A percentile compares a stretch with the other conserved stretches of the same genome.
Conservation (phyloP, 2,329 filamentous ascomycete species). For the Nothomitra cinnamomea region DNA sequence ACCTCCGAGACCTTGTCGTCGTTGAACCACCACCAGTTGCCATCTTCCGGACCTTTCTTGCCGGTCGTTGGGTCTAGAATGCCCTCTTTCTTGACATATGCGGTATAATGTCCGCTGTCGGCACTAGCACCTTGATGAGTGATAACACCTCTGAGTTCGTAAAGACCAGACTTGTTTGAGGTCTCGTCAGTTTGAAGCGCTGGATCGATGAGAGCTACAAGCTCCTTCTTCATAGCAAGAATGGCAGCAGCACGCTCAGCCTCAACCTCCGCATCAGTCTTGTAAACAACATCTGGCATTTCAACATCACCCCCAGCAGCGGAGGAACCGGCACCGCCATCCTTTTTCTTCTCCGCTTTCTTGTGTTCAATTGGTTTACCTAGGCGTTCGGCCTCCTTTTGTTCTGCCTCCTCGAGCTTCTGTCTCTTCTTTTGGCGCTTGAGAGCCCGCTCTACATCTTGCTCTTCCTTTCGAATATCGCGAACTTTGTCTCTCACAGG, state of each 20-base stretch:
- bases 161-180: slow-evolving; percentile 84
- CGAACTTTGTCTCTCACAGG: slow-evolving; percentile 94
- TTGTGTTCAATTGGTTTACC: slow-evolving; percentile 6
- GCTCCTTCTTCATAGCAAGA: slow-evolving; percentile 69
- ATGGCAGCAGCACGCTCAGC: slow-evolving; percentile 65
- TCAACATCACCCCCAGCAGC: slow-evolving; percentile 48
- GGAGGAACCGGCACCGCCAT: slow-evolving; percentile 14
- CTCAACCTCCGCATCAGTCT: slow-evolving; percentile 87
- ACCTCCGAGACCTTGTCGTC: slow-evolving; percentile 95
- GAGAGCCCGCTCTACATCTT: slow-evolving; percentile 77
- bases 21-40: slow-evolving; percentile 99
- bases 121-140: slow-evolving; percentile 94
- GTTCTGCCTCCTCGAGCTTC: slow-evolving; percentile 26
- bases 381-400: not conserved
- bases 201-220: slow-evolving; percentile 59
- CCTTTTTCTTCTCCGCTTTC: slow-evolving; percentile 22
- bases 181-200: slow-evolving; percentile 61
- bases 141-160: slow-evolving; percentile 84
- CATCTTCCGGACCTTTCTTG: slow-evolving; percentile 65
- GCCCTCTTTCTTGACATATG: slow-evolving; percentile 86
- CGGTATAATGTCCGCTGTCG: slow-evolving; percentile 95
- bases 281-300: slow-evolving; percentile 60
- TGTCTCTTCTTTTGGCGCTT: slow-evolving; percentile 67
- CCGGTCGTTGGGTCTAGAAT: slow-evolving; percentile 56
- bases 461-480: slow-evolving; percentile 85